phyloP scores from a whole-genome alignment of 441 rosid genomes.

The Breynia disticha region DNA sequence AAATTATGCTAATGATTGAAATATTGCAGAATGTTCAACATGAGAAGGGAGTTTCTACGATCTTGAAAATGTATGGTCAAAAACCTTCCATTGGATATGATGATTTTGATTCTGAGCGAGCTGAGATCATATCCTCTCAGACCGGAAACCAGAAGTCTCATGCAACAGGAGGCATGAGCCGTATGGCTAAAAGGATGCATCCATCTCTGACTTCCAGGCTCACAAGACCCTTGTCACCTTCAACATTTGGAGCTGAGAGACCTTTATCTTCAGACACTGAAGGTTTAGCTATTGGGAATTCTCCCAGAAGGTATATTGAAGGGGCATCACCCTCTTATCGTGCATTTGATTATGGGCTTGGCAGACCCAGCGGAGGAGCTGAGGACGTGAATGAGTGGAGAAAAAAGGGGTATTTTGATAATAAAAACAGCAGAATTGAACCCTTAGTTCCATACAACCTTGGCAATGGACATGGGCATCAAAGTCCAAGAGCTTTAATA shows the following conservation, averaged over 20 bases:
- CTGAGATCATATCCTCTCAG: slow-evolving; percentile 34
- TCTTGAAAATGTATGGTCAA: no score
- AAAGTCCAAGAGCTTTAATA: slow-evolving; percentile 77
- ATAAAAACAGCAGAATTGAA: slow-evolving; percentile 25
- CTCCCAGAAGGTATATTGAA: slow-evolving; percentile 54
- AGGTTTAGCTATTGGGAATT: slow-evolving; percentile 38
- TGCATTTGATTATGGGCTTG: slow-evolving; percentile 41
- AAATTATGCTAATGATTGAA: slow-evolving; percentile 6
- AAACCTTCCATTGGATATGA: no score
- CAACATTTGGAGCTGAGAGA: slow-evolving; percentile 31
- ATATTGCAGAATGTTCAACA: background rate
- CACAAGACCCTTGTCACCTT: slow-evolving; percentile 32
- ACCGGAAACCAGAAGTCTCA: slow-evolving; percentile 48
- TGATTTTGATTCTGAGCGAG: slow-evolving; percentile 35
- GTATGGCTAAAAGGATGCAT: slow-evolving; percentile 40
- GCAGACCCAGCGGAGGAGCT: slow-evolving; percentile 38
- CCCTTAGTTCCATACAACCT: slow-evolving; percentile 23
- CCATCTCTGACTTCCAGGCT: slow-evolving; percentile 33
- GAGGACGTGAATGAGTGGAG: slow-evolving; percentile 50
- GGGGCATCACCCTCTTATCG: slow-evolving; percentile 53
- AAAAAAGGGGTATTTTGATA: slow-evolving; percentile 42
- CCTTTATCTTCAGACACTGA: slow-evolving; percentile 32
- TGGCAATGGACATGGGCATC: slow-evolving; percentile 55
- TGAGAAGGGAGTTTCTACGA: no score
- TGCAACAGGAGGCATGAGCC: slow-evolving; percentile 26